Conservation (phyloP, 371 early-diverging fungal genomes). For the Gilbertella persicaria region DNA sequence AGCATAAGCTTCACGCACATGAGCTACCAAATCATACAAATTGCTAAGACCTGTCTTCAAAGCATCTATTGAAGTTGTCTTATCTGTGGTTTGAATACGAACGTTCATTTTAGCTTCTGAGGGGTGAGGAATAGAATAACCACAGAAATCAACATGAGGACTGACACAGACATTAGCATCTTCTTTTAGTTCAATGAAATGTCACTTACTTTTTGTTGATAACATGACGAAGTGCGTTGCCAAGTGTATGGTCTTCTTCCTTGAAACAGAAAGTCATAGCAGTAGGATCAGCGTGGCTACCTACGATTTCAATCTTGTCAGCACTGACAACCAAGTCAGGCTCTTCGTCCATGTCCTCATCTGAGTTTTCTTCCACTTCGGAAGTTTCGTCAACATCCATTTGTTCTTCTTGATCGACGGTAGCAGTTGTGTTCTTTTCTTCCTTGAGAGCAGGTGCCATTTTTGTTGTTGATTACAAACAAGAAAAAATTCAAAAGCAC, state of each 20-base stretch:
- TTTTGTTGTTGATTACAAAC: not conserved
- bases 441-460: constrained; percentile 27
- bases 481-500: not conserved
- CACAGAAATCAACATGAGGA: constrained; percentile 93
- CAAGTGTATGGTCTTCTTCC: constrained; percentile 97
- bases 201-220: constrained; percentile 87
- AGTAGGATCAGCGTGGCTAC: constrained; percentile 70
- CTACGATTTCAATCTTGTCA: constrained; percentile 61
- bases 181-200: not conserved
- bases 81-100: constrained; percentile 91
- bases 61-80: constrained; percentile 82
- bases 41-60: constrained; percentile 86
- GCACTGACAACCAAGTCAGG: constrained; percentile 36
- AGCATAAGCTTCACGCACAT: constrained; percentile 64
- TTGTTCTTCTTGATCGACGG: constrained; percentile 14
- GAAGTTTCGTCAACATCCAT: constrained; percentile 26
- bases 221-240: constrained; percentile 90
- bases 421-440: constrained; percentile 9
- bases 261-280: constrained; percentile 85
- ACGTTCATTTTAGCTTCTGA: constrained; percentile 93
- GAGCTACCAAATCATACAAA: constrained; percentile 69
- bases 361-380: constrained; percentile 27
- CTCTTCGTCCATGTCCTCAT: constrained; percentile 39
- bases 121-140: constrained; percentile 99
- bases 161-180: constrained; percentile 37